Conservation (phyloP, 192 early-diverging fungal genomes). For the Neocallimastix lanati region DNA sequence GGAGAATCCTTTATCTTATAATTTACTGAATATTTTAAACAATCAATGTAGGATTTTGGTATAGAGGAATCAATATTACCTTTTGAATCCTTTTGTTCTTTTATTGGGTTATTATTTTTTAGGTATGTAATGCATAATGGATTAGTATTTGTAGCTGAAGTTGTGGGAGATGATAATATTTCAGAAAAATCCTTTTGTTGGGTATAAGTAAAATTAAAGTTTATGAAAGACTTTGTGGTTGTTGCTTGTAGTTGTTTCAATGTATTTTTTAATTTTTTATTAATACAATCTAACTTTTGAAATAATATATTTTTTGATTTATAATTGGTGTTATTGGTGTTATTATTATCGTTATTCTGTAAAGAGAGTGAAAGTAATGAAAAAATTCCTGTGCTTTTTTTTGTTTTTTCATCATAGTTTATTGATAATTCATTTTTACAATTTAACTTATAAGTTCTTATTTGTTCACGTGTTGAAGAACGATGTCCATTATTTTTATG, state of each 20-base stretch:
- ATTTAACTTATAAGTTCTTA: background rate
- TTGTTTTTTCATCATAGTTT: background rate
- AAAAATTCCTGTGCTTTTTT: background rate
- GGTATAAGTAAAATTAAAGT: background rate
- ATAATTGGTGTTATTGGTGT: no score
- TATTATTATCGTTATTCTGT: background rate
- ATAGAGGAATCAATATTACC: background rate
- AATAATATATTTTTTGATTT: background rate
- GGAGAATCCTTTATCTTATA: no score
- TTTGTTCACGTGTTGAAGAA: background rate
- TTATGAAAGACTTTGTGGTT: background rate
- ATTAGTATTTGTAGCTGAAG: background rate
- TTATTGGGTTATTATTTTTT: no score
- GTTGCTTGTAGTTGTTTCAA: background rate
- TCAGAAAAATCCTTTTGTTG: background rate
- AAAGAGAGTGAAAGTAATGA: background rate
- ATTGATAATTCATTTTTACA: background rate
- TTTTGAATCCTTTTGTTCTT: background rate
- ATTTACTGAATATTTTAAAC: background rate
- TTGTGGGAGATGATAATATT: background rate
- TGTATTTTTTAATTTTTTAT: background rate
- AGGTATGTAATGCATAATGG: no score
- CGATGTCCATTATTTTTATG: background rate
- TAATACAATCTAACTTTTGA: background rate
- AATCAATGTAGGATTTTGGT: background rate